Evolutionary conservation across 1,284 basidiomycete species (phyloP).

Genomic region (Irpex sp.): DNA sequence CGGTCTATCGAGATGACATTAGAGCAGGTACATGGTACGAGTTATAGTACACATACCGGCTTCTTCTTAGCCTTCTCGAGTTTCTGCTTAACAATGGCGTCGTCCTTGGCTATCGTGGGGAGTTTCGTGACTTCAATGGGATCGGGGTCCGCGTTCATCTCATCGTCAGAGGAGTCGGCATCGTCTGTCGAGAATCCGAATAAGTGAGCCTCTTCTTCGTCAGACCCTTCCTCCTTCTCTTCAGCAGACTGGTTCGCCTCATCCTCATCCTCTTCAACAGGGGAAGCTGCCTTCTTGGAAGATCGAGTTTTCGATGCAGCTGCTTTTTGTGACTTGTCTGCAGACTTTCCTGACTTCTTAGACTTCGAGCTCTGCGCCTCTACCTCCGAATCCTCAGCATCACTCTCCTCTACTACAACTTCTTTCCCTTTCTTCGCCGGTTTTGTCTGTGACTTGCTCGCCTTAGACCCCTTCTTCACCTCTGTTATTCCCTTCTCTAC

Average conservation of each 20-base stretch:
- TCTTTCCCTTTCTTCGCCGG: slow-evolving; percentile 9
- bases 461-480: slow-evolving; percentile 3
- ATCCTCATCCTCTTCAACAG: slow-evolving; percentile 15
- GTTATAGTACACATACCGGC: slow-evolving; percentile 48
- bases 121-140: slow-evolving; percentile 67
- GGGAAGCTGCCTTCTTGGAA: slow-evolving; percentile 2
- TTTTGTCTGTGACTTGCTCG: slow-evolving; percentile 4
- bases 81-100: slow-evolving; percentile 73
- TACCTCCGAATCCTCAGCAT: slow-evolving; percentile 1
- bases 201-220: slow-evolving; percentile 41
- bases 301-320: slow-evolving; percentile 1
- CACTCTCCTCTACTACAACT: slow-evolving; percentile 1
- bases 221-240: slow-evolving; percentile 12
- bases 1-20: slow-evolving; percentile 39
- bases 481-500: slow-evolving; percentile 5
- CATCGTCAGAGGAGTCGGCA: slow-evolving; percentile 74
- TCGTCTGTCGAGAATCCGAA: slow-evolving; percentile 79
- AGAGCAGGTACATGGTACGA: neutral
- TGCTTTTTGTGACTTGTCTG: slow-evolving; percentile 1
- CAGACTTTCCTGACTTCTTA: neutral
- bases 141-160: slow-evolving; percentile 47
- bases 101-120: slow-evolving; percentile 84
- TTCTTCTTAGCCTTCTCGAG: slow-evolving; percentile 82
- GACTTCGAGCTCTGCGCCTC: neutral
- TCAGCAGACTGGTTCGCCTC: slow-evolving; percentile 10